Evolutionary conservation across 1,284 basidiomycete species (phyloP), one percentile per base, ranked within the genome.

Genomic region (Hortiboletus rubellus): DNA sequence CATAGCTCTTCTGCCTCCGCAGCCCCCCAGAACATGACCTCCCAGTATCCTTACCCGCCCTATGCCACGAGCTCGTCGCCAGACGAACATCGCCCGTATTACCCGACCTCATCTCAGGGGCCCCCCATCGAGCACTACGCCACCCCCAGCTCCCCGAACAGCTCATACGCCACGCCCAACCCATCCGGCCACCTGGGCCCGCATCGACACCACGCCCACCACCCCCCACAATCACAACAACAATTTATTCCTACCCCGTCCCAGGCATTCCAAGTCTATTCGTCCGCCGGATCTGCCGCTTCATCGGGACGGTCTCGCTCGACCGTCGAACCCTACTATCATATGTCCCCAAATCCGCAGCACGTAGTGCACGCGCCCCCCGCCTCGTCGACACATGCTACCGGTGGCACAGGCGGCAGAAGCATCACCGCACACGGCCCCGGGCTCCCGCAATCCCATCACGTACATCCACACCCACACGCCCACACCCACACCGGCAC

Each of bases 181-280:
- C 47, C 73, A 15, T 50, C 69, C n/a, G 72, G 74, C 47, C 62
- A 72, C 18, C 50, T 72, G n/a, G 69, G 65, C 59, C 62, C 72
- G 1, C 66, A 71, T 58, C 71, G 48, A 69, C 74, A 61, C 71
- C 74, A 59, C 67, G 64, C 61, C 57, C 70, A 57, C 53, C 53
- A 54, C 27, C 1, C 63, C 22, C 64, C 52, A 27, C 65, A 42
- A 50, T 66, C 45, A 60, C 66, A 53, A 47, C 75, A 60, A 27
- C 75, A 76, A 18, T 83, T 83, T 61, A 80, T 83, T 44, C 79
- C 82, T n/a, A 82, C 81, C 2, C 82, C 81, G 9, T 80, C 80
- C 7, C 78, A 83, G 52, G 68, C 81, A 22, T 77, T 74, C 40
- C 72, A 77, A 44, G 66, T 69, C 40, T 80, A 79, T 63, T 72